Percentiles rank a stretch among this genome's conserved stretches.
phyloP scores from a whole-genome alignment of 2,329 filamentous ascomycete genomes.

The Diaporthe sp. region DNA sequence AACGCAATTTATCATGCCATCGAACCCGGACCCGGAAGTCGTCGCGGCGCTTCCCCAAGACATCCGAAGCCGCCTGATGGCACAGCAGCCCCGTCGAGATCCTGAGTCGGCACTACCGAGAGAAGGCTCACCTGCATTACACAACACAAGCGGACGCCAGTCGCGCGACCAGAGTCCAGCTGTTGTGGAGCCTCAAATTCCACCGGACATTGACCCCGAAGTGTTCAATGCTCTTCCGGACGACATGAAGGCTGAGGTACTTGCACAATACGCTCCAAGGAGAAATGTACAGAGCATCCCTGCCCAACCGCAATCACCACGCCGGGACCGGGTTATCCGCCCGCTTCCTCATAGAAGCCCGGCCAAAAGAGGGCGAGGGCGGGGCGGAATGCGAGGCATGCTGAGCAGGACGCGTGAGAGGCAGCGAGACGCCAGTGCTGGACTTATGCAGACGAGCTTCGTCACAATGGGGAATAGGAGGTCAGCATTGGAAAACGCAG shows the following conservation, averaged over 20 bases:
- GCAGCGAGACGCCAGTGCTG: conserved; percentile 68
- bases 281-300: conserved; percentile 49
- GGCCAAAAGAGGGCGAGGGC: conserved; percentile 70
- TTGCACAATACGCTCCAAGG: conserved; percentile 75
- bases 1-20: conserved; percentile 93
- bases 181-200: conserved; percentile 56
- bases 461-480: conserved; percentile 57
- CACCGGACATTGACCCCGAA: conserved; percentile 87
- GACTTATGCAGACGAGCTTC: conserved; percentile 82
- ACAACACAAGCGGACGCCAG: conserved; percentile 43
- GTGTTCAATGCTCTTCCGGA: conserved; percentile 87
- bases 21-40: conserved; percentile 84
- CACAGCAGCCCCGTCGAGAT: conserved; percentile 60
- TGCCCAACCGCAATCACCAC: conserved; percentile 65
- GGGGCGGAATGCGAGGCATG: conserved; percentile 51
- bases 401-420: conserved; percentile 63
- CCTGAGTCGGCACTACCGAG: conserved; percentile 44
- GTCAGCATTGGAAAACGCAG: conserved; percentile 48
- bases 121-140: conserved; percentile 48
- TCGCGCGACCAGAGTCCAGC: conserved; percentile 58
- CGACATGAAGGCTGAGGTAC: conserved; percentile 86
- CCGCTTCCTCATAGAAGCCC: conserved; percentile 71
- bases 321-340: conserved; percentile 67
- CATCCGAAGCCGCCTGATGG: conserved; percentile 82
- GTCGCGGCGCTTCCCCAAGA: conserved; percentile 87